Percentiles rank a stretch among this genome's conserved stretches.
Conservation (phyloP, 2,329 filamentous ascomycete species). For the Epichloe uncinata region DNA sequence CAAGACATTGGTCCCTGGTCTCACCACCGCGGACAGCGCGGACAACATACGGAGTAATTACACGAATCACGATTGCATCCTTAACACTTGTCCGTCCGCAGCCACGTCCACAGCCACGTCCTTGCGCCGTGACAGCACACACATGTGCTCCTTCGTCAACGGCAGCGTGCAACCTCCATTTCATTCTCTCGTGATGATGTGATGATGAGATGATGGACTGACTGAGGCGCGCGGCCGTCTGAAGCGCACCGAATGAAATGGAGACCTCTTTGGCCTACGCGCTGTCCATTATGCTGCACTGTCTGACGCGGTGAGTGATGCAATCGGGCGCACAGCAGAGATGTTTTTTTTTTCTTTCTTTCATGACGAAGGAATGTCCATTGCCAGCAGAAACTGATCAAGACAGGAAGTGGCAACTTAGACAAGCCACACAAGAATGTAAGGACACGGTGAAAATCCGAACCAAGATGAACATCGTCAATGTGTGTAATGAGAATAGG, state of each 20-base stretch:
- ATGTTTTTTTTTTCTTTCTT: too few relatives aligned
- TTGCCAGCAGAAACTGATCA: too few relatives aligned
- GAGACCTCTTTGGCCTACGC: constrained; percentile 28
- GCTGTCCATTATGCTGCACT: constrained; percentile 24
- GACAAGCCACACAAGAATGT: too few relatives aligned
- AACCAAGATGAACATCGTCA: too few relatives aligned
- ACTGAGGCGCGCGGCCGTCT: constrained; percentile 34
- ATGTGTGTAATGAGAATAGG: too few relatives aligned
- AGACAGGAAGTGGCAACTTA: too few relatives aligned
- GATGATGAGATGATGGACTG: constrained; percentile 33
- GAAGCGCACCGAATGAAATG: constrained; percentile 29
- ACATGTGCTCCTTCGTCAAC: constrained; percentile 30
- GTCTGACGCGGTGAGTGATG: background rate
- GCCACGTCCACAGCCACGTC: too few relatives aligned
- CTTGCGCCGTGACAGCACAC: constrained; percentile 25
- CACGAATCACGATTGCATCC: constrained; percentile 31
- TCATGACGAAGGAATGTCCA: too few relatives aligned
- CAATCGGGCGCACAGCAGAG: too few relatives aligned
- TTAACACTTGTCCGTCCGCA: background rate
- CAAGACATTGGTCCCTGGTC: constrained; percentile 17
- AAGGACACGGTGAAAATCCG: too few relatives aligned
- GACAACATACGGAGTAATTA: too few relatives aligned
- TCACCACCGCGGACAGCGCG: background rate
- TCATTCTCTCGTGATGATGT: constrained; percentile 10
- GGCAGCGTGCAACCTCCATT: constrained; percentile 18